phyloP scores from a whole-genome alignment of 108 stramenopile species.

The Aurantiochytrium sp. region DNA sequence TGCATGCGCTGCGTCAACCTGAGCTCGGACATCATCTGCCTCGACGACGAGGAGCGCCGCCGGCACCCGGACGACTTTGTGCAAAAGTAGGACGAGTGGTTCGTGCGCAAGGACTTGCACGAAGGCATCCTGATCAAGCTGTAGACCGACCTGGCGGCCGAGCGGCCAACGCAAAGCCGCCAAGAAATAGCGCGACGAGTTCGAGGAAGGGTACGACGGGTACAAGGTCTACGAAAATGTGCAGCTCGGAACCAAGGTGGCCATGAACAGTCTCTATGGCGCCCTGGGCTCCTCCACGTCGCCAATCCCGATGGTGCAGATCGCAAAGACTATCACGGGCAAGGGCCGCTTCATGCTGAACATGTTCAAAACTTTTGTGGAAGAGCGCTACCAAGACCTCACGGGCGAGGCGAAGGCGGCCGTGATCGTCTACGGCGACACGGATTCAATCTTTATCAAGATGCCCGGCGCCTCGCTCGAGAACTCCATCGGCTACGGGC shows the following conservation, averaged over 20 bases:
- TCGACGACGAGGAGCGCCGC: neutral
- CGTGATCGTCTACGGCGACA: neutral
- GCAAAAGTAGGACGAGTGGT: neutral
- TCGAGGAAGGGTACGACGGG: neutral
- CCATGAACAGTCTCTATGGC: neutral
- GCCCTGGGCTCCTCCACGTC: neutral
- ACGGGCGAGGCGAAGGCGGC: neutral
- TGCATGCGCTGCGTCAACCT: neutral
- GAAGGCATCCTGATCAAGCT: neutral
- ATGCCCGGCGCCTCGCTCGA: neutral
- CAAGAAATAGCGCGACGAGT: neutral
- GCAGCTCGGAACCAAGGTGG: neutral
- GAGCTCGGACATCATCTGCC: neutral
- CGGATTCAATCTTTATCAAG: neutral
- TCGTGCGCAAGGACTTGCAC: neutral
- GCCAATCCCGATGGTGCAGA: neutral
- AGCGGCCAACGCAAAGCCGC: slow-evolving; percentile 8
- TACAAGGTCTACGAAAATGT: neutral
- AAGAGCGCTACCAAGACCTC: neutral
- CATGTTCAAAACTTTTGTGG: neutral
- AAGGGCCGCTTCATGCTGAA: neutral
- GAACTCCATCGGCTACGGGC: neutral
- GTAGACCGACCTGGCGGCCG: neutral
- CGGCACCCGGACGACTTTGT: neutral
- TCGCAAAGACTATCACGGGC: neutral